Base-by-base conservation (phyloP, 1,284 basidiomycete species). In the Wallemia ichthyophaga region DNA sequence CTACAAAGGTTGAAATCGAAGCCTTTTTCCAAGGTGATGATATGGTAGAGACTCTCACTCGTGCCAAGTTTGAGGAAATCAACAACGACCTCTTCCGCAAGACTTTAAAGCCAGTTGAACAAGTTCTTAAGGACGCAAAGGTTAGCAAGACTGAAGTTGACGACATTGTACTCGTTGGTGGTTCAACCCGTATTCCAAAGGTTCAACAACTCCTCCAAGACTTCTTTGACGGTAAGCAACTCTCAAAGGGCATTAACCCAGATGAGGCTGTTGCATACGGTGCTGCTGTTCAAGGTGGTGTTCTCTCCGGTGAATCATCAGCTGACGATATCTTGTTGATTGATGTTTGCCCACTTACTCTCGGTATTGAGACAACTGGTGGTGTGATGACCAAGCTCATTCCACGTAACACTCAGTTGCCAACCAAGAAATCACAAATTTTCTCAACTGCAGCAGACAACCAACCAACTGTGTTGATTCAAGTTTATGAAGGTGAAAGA, bases 41-140 rank as follows among this genome's bases (percentile, higher is more conserved):
- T 75, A 87, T 96, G 68, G 85, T 87, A 33, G 91, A 95, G 77
- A 87, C 88, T 17, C 78, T 96, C 54, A 96, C 92, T 62, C 81
- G 91, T 62, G 89, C 92, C 74, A 96, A 95, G 74, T 96, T 98
- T 69, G 92, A 96, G 73, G 91, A 96, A 72, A 76, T 96, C 66
- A 95, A 95, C 80, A 84, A 94, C 75, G 91, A 98, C 68, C 80
- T 96, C 58, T 96, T 98, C 85, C 79, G 88, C 67, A 91, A 91
- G 79, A 96, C 92, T 55, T 88, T 96, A 85, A 92, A 91, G 78
- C 92, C 92, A 65, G 92, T 96, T 64, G 89, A 95, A 73, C 89
- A 95, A 73, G 92, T 96, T 31, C 77, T 96, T 67, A 95, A 95
- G 80, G 92, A 98, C 69, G 83, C 92, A 63, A 83, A 83, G 66